A percentile compares a stretch with the other conserved stretches of the same genome.
phyloP scores from a whole-genome alignment of 257 asterid genomes.

The Ajuga chamaepitys region DNA sequence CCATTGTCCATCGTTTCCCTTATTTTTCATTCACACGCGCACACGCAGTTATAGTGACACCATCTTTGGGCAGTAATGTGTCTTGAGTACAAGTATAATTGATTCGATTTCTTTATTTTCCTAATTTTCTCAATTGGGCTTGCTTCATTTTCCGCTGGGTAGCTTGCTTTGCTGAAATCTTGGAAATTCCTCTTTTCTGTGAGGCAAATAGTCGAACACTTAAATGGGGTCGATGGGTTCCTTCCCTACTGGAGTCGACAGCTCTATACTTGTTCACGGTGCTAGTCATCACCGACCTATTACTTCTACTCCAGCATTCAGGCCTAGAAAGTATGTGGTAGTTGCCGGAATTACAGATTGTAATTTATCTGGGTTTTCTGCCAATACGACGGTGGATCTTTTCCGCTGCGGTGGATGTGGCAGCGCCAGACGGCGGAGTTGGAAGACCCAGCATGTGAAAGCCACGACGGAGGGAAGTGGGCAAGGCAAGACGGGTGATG shows the following conservation, averaged over 20 bases:
- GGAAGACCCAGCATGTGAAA: conserved; percentile 33
- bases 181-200: not conserved
- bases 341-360: conserved; percentile 26
- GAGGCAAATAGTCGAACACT: conserved; percentile 28
- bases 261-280: conserved; percentile 27
- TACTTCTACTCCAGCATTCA: conserved; percentile 29
- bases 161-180: conserved; percentile 10
- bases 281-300: conserved; percentile 29
- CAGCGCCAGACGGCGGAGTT: conserved; percentile 25
- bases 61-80: not conserved
- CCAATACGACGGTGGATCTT: conserved; percentile 21
- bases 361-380: conserved; percentile 23
- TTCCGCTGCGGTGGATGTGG: conserved; percentile 30
- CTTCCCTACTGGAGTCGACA: conserved; percentile 45
- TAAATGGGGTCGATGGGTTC: conserved; percentile 53
- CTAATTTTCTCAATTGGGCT: conserved; percentile 17
- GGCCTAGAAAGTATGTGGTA: conserved; percentile 29
- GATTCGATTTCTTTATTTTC: conserved; percentile 7
- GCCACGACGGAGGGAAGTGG: conserved; percentile 34
- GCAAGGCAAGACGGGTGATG: conserved; percentile 37
- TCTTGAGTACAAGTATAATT: not conserved
- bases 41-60: not conserved
- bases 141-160: not conserved
- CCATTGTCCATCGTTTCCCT: conserved; percentile 10
- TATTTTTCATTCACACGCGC: conserved; percentile 1